A percentile compares a stretch with the other conserved stretches of the same genome.
Conservation (phyloP, 768 basidiomycete genomes). For the Kwoniella sp. region DNA sequence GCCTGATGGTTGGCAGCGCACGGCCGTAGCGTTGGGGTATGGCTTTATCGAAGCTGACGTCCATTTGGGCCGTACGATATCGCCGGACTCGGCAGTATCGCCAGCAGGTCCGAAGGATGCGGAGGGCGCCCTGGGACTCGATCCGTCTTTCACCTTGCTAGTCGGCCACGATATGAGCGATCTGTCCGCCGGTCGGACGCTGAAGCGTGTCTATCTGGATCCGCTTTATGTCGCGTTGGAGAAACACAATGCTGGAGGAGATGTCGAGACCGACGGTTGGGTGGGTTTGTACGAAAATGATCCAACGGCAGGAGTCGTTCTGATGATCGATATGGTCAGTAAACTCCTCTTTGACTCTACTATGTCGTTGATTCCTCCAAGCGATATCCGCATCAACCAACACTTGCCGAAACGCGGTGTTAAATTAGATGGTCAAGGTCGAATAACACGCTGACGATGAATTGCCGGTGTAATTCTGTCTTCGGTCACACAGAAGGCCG, state of each 20-base stretch:
- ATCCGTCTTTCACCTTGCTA: constrained; percentile 18
- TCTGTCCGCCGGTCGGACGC: constrained; percentile 22
- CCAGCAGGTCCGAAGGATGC: neutral
- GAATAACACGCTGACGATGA: neutral
- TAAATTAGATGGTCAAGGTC: too few relatives aligned
- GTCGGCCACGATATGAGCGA: constrained; percentile 31
- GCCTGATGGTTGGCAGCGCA: constrained; percentile 22
- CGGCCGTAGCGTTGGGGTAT: constrained; percentile 30
- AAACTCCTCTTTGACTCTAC: neutral
- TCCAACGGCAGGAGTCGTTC: constrained; percentile 20
- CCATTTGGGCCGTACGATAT: constrained; percentile 16
- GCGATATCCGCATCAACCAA: neutral
- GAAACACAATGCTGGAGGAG: constrained; percentile 17
- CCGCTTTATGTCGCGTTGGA: constrained; percentile 32
- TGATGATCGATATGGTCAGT: constrained; percentile 43
- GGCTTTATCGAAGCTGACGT: constrained; percentile 39
- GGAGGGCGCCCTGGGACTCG: neutral
- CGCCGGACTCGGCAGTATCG: neutral
- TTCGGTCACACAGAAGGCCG: constrained; percentile 24
- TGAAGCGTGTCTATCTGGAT: constrained; percentile 34
- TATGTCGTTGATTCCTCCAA: too few relatives aligned
- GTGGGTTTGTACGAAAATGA: constrained; percentile 30
- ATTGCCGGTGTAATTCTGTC: neutral
- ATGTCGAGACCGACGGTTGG: neutral
- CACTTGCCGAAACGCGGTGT: neutral